Percentiles rank a stretch among this genome's conserved stretches.
Conservation (phyloP, 805 yeast species). For the Saccharomycopsis guyanensis region DNA sequence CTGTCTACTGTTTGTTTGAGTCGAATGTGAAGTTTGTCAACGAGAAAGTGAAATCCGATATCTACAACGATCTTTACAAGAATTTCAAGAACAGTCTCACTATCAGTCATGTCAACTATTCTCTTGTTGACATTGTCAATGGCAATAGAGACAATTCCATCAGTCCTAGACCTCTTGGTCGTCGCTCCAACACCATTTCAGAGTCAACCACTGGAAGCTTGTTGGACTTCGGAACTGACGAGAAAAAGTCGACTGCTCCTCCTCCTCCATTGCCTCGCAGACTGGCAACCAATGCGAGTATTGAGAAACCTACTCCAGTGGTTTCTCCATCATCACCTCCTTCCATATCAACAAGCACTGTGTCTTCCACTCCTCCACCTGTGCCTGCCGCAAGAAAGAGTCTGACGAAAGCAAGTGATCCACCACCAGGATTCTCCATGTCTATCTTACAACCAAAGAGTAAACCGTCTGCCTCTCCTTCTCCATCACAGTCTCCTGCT, state of each 20-base stretch:
- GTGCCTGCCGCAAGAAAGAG: constrained; percentile 17
- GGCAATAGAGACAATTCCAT: constrained; percentile 21
- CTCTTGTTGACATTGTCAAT: constrained; percentile 23
- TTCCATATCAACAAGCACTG: background rate
- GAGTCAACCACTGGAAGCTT: constrained; percentile 26
- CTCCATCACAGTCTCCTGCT: constrained; percentile 5
- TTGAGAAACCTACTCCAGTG: background rate
- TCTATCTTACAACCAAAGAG: constrained; percentile 15
- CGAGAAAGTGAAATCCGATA: constrained; percentile 45
- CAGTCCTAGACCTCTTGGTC: constrained; percentile 9
- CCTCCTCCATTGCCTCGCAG: background rate
- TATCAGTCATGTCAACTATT: constrained; percentile 23
- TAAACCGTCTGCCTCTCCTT: constrained; percentile 4
- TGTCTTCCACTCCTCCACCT: constrained; percentile 12
- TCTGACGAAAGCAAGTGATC: constrained; percentile 1
- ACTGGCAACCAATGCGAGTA: background rate
- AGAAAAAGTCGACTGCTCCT: constrained; percentile 28
- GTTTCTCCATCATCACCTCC: background rate
- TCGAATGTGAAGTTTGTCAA: constrained; percentile 64
- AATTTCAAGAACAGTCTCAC: constrained; percentile 37
- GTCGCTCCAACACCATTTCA: constrained; percentile 3
- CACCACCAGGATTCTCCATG: constrained; percentile 20
- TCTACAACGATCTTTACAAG: constrained; percentile 54
- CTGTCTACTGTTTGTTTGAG: constrained; percentile 75
- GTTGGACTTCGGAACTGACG: constrained; percentile 30